Base-by-base conservation (phyloP, 1,139 yeast genomes). In the Petasospora rhodanensis region DNA sequence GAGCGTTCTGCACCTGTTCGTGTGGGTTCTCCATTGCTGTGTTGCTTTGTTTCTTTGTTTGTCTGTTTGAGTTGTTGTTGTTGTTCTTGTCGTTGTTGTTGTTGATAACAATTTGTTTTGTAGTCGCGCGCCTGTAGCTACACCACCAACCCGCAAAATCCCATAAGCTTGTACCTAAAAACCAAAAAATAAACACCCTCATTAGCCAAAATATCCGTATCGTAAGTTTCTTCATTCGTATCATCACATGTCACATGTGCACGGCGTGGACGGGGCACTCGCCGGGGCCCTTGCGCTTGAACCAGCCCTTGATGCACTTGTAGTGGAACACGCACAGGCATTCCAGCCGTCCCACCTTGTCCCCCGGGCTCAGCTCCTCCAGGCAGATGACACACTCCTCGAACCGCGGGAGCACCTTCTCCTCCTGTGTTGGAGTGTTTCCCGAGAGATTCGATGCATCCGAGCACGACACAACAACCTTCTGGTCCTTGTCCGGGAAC, bases 291-390 rank as follows among this genome's bases (percentile, higher is more conserved):
- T 83, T 86, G 59, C 80, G 76, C 42, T 76, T 71, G 52, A 89
- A 85, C 98, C 98, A 91, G 44, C 77, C 80, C 56, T 81, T 76
- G 46, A 91, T 91, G 58, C 98, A 91, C 44, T 71, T 66, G 55
- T 87, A 86, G 55, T 93, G 99, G 56, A 85, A 93, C 28, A 89
- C 84, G 55, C 99, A 93, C 17, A 93, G 68, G 56, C 98, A 93
- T 56, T 91, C 98, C 36, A 93, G 62, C 24, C 99, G 64, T 0
- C 95, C 97, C 12, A 93, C 93, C 50, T 79, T 80, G 39, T 87
- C 93, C 4, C 95, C 96, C 0, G 87, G 85, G 33, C 63, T 63
- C 55, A 89, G 74, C 21, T 84, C 95, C 53, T 91, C 98, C 45
- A 89, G 73, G 55, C 99, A 91, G 25, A 91, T 89, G 8, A 87